A percentile compares a stretch with the other conserved stretches of the same genome.
These are phyloP conservation scores for Pseudocercospora crystallina DNA, from an alignment of 2,329 filamentous ascomycete species.

Conservation along the genomic window DNA sequence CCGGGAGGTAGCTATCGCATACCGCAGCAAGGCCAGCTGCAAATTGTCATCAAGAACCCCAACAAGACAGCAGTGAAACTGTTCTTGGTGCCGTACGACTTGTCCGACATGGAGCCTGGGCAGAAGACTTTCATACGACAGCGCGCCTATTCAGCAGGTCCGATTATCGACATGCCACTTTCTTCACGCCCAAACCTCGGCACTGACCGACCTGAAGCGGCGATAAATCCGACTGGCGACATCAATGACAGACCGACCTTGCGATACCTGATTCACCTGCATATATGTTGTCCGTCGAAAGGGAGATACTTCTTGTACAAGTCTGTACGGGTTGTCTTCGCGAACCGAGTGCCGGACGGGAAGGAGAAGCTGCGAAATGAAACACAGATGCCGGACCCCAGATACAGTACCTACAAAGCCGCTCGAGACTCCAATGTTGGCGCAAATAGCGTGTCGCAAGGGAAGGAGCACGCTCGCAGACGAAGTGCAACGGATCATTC, in stretches of 20 bases:
- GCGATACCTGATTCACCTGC: conserved; percentile 86
- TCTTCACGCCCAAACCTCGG: conserved; percentile 48
- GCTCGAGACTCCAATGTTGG: conserved; percentile 41
- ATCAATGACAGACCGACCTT: conserved; percentile 68
- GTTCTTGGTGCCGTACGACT: conserved; percentile 89
- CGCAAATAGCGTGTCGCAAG: conserved; percentile 10
- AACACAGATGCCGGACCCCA: conserved; percentile 82
- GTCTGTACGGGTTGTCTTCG: conserved; percentile 89
- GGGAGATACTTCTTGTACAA: conserved; percentile 90
- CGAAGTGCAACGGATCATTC: conserved; percentile 19
- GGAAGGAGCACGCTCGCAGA: conserved; percentile 17
- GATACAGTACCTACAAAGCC: conserved; percentile 81
- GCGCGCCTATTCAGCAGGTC: conserved; percentile 84
- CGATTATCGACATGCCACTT: conserved; percentile 71
- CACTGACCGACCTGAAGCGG: conserved; percentile 55
- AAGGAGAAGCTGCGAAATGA: conserved; percentile 92
- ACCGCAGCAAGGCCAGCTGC: conserved; percentile 87
- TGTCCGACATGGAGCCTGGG: conserved; percentile 86
- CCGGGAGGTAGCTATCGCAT: conserved; percentile 91
- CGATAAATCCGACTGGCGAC: conserved; percentile 50
- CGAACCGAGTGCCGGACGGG: conserved; percentile 91
- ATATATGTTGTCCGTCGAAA: conserved; percentile 83
- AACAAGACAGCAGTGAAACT: conserved; percentile 98
- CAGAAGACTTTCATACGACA: conserved; percentile 97
- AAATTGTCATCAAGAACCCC: conserved; percentile 96